Evolutionary conservation across 2,329 filamentous ascomycete species (phyloP), one percentile per base, ranked within the genome.

Genomic region (Pestalotiopsis sp.): DNA sequence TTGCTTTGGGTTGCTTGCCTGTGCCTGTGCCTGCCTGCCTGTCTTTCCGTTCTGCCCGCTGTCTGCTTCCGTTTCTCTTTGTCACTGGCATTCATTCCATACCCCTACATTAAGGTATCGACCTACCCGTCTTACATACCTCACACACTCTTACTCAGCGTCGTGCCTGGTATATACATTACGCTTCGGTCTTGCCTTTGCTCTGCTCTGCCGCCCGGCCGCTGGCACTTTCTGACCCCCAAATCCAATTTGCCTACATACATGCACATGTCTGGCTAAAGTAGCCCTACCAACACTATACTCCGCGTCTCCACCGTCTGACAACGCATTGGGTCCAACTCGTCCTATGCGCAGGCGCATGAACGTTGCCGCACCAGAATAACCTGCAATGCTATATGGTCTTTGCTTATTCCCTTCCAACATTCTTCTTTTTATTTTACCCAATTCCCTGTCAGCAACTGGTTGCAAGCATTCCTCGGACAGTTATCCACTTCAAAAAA

Each of bases 261-360:
- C 36, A 45, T 20, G 25, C 45, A 45, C 36, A 45, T 64, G 61
- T 38, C 61, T 38, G 36, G 57, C 49, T 20, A 23, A 49, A 31
- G 41, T 66, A 45, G 20, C n/a, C 23, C 41, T 36, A 66, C 36
- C 41, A 45, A 56, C 31, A 66, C 45, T 56, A 66, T 66, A 66
- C 38, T 38, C 49, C 31, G 23, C 25, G 52, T 56, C 63, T 57
- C 63, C 63, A 66, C 63, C 45, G 63, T 57, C 27, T 66, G 63
- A 23, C 63, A 66, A 57, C 63, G 63, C 63, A 66, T 66, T 56
- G 63, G 63, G 49, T 57, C 49, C 3, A 49, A 39, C 31, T 66
- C 20, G 45, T 31, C 39, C 49, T 58, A 66, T 66, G 63, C 41
- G 52, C 31, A 45, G 17, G 63, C 23, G 63, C 63, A 66, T 66